Conservation (phyloP, 306 rosid species). For the Oemleria cerasiformis region DNA sequence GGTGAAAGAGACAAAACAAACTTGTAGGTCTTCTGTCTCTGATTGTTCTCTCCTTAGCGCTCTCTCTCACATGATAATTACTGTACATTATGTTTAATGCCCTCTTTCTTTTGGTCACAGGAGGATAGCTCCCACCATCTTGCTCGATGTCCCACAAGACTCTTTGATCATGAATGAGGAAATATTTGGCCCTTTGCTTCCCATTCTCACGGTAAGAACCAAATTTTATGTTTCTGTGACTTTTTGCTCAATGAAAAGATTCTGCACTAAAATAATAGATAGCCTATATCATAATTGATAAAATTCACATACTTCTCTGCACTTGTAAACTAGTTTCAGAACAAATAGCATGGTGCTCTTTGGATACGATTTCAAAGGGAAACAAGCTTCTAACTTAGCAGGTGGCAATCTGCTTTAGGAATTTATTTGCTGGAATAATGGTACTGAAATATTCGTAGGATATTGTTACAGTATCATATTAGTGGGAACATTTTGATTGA, state of each 20-base stretch:
- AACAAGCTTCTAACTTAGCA: background rate
- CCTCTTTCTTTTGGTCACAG: constrained; percentile 38
- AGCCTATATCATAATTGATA: background rate
- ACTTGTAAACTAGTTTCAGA: background rate
- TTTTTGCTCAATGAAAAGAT: background rate
- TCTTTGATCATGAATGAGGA: constrained; percentile 84
- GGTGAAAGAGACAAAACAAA: constrained; percentile 71
- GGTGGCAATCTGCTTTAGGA: background rate
- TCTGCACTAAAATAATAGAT: background rate
- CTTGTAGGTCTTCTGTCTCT: constrained; percentile 53
- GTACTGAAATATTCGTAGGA: background rate
- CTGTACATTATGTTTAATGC: constrained; percentile 18
- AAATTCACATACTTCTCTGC: background rate
- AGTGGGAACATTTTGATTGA: constrained; percentile 12
- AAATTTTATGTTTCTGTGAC: background rate
- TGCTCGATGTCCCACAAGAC: constrained; percentile 77
- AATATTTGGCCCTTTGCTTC: constrained; percentile 96
- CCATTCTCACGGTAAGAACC: constrained; percentile 73
- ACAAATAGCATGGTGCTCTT: background rate
- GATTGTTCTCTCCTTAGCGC: constrained; percentile 11
- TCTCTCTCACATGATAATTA: constrained; percentile 1
- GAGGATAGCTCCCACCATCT: constrained; percentile 86
- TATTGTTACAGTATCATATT: background rate
- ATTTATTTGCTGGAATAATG: background rate
- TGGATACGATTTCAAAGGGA: background rate